These are phyloP conservation scores for Arthrocladium fulminans DNA, from an alignment of 2,329 filamentous ascomycete species.

Conservation along the genomic window DNA sequence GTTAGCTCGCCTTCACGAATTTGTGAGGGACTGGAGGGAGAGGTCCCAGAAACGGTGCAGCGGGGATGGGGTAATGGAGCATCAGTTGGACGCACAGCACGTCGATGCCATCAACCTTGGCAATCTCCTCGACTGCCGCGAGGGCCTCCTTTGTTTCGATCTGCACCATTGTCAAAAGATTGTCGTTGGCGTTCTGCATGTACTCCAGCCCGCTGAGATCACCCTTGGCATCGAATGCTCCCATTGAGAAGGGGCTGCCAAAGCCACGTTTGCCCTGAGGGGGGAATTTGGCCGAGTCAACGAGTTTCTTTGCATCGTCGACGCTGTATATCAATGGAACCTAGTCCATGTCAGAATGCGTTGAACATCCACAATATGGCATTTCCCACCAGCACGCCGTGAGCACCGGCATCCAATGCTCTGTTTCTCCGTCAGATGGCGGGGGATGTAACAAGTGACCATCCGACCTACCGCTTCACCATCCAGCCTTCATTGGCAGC, in stretches of 20 bases:
- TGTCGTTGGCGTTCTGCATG: conserved; percentile 46
- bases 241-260: conserved; percentile 46
- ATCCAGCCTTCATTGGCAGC: conserved; percentile 53
- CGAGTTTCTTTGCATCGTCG: conserved; percentile 45
- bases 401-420: conserved; percentile 51
- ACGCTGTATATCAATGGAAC: conserved; percentile 45
- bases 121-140: conserved; percentile 25
- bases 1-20: conserved; percentile 28
- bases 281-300: conserved; percentile 48
- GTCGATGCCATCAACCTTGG: conserved; percentile 12
- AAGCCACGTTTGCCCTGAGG: conserved; percentile 48
- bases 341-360: no score
- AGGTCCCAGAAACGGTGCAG: no score
- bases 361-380: no score
- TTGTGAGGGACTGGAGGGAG: no score
- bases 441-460: background rate
- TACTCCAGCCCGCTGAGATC: conserved; percentile 38
- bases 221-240: conserved; percentile 33
- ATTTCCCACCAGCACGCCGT: conserved; percentile 51
- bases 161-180: conserved; percentile 42
- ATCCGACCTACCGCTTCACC: conserved; percentile 38
- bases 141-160: conserved; percentile 36
- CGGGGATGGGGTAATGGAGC: no score
- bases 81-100: background rate
- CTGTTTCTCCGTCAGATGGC: conserved; percentile 24